Conservation (phyloP, 805 yeast species). For the Tetrapisispora arboricola region DNA sequence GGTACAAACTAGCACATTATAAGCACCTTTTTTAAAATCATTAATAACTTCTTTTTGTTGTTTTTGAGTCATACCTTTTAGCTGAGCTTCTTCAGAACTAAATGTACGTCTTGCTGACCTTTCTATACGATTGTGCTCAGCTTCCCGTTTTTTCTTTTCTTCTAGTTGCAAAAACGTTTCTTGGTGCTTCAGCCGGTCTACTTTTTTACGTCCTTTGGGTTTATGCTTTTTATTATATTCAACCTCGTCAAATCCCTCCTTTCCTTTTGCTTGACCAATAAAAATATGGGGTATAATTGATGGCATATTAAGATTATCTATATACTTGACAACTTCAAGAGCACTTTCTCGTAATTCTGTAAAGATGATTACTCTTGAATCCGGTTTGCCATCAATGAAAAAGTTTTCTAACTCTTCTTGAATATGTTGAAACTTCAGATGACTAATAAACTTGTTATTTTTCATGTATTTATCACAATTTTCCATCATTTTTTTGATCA, state of each 20-base stretch:
- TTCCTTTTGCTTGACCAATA: conserved; percentile 82
- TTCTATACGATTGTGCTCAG: conserved; percentile 27
- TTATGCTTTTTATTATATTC: conserved; percentile 35
- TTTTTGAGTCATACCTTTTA: conserved; percentile 84
- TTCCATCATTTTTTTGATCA: conserved; percentile 36
- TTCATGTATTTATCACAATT: conserved; percentile 36
- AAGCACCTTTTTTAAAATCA: conserved; percentile 59
- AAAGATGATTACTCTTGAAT: conserved; percentile 75
- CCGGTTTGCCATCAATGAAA: conserved; percentile 34
- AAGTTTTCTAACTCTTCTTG: conserved; percentile 49
- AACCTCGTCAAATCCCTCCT: conserved; percentile 55
- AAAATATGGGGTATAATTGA: conserved; percentile 67
- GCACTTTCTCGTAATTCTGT: conserved; percentile 89
- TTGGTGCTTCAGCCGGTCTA: conserved; percentile 25
- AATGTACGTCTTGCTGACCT: conserved; percentile 37
- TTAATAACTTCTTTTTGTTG: conserved; percentile 70
- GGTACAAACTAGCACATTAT: conserved; percentile 84
- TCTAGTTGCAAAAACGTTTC: conserved; percentile 25
- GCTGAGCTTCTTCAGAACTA: conserved; percentile 67
- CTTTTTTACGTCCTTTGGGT: conserved; percentile 36
- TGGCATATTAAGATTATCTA: conserved; percentile 35
- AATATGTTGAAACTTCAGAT: conserved; percentile 60
- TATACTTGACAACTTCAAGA: conserved; percentile 61
- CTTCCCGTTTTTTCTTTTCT: conserved; percentile 26
- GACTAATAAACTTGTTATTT: conserved; percentile 39